A percentile compares a stretch with the other conserved stretches of the same genome.
These are phyloP conservation scores for Phyllostachys edulis DNA, from an alignment of 176 grass and related monocot species.

Conservation along the genomic window DNA sequence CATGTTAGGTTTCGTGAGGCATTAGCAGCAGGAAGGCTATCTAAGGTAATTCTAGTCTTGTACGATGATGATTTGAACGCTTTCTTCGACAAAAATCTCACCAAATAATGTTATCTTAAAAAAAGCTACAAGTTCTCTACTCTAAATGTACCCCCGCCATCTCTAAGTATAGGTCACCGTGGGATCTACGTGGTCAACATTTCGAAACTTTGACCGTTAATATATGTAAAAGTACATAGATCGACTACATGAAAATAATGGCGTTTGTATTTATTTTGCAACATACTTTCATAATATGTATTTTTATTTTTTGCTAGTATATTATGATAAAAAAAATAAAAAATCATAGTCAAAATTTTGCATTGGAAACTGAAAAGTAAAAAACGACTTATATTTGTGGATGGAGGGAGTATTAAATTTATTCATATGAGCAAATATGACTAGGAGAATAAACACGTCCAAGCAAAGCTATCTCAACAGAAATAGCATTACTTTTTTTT, in stretches of 20 bases:
- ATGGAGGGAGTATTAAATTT: background rate
- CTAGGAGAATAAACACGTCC: background rate
- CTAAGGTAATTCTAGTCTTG: conserved; percentile 54
- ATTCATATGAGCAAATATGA: conserved; percentile 9
- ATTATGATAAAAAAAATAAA: no score
- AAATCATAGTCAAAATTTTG: background rate
- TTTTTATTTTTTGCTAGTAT: no score
- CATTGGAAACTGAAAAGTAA: no score
- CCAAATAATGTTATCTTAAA: background rate
- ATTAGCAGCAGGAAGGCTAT: conserved; percentile 85
- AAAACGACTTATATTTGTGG: background rate
- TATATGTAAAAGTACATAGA: background rate
- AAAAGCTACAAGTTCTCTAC: background rate
- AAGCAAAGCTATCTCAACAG: background rate
- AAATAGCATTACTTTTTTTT: no score
- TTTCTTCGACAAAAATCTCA: background rate
- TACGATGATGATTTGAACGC: background rate
- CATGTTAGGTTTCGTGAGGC: conserved; percentile 76
- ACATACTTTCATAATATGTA: background rate
- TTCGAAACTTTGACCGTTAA: background rate
- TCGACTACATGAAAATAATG: background rate
- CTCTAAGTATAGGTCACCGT: background rate
- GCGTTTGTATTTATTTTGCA: background rate
- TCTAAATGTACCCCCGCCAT: background rate
- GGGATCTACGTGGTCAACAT: background rate